A percentile compares a stretch with the other conserved stretches of the same genome.
Conservation (phyloP, 257 asterid genomes). For the Solanum chilense region DNA sequence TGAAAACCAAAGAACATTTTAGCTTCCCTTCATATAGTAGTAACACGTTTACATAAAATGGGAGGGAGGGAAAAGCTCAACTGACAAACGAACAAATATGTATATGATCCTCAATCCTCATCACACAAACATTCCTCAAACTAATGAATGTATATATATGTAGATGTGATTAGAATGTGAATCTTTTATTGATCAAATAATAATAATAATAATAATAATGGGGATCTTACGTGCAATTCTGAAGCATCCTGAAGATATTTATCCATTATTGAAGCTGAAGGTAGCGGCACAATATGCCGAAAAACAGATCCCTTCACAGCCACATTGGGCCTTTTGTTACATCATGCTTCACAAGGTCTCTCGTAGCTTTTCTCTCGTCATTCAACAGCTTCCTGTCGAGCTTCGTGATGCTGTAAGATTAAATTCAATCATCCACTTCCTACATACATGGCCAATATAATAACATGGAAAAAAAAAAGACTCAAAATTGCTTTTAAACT, state of each 20-base stretch:
- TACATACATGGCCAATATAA: no score
- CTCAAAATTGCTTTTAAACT: no score
- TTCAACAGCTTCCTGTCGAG: conserved; percentile 87
- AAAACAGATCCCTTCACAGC: conserved; percentile 85
- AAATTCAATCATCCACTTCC: neutral
- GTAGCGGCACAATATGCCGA: conserved; percentile 55
- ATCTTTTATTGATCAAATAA: neutral
- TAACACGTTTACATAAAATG: neutral
- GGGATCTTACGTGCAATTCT: conserved; percentile 55
- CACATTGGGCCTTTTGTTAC: conserved; percentile 95
- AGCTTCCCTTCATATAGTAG: neutral
- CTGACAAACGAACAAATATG: neutral
- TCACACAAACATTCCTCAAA: neutral
- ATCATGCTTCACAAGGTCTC: conserved; percentile 84
- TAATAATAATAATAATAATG: conserved; percentile 25
- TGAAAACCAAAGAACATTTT: no score
- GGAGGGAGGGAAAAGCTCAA: neutral
- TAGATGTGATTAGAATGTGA: neutral
- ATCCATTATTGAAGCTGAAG: conserved; percentile 80
- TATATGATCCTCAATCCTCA: neutral
- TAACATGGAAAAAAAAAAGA: no score
- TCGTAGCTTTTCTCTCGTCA: conserved; percentile 74
- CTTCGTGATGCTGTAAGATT: conserved; percentile 83
- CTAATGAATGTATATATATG: neutral
- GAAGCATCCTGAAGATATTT: conserved; percentile 81